These are phyloP conservation scores for Lablab purpureus DNA, from an alignment of 306 rosid genomes.

Conservation along the genomic window DNA sequence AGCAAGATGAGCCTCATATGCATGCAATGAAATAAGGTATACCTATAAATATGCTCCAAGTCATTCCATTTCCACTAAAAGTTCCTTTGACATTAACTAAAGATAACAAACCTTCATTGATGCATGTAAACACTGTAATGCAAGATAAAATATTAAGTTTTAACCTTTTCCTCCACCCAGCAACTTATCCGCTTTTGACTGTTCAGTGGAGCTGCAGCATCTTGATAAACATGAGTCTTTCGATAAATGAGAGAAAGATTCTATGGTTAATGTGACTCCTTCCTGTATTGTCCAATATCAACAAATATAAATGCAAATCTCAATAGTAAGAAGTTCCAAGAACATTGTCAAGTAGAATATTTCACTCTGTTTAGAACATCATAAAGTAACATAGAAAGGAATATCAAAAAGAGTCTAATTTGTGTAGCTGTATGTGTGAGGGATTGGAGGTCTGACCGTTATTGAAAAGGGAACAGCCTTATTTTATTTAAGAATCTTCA, in stretches of 20 bases:
- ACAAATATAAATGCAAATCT: slow-evolving; percentile 36
- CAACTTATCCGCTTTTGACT: slow-evolving; percentile 77
- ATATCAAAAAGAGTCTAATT: neutral
- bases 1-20: slow-evolving; percentile 37
- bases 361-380: slow-evolving; percentile 12
- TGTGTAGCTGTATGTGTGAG: slow-evolving; percentile 1
- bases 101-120: slow-evolving; percentile 29
- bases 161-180: slow-evolving; percentile 90
- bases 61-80: slow-evolving; percentile 26
- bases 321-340: slow-evolving; percentile 36
- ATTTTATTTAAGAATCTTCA: slow-evolving; percentile 26
- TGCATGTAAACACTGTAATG: slow-evolving; percentile 19
- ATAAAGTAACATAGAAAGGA: slow-evolving; percentile 31
- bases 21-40: slow-evolving; percentile 30
- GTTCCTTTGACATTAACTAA: slow-evolving; percentile 14
- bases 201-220: slow-evolving; percentile 52
- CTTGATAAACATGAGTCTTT: slow-evolving; percentile 57
- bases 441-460: slow-evolving; percentile 17
- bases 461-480: slow-evolving; percentile 27
- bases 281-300: slow-evolving; percentile 66
- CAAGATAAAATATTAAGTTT: slow-evolving; percentile 40
- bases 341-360: slow-evolving; percentile 24
- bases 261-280: slow-evolving; percentile 69
- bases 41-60: slow-evolving; percentile 24
- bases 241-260: slow-evolving; percentile 73